These are phyloP conservation scores for Cyberlindnera amylophila DNA, from an alignment of 805 yeast species.

Conservation along the genomic window DNA sequence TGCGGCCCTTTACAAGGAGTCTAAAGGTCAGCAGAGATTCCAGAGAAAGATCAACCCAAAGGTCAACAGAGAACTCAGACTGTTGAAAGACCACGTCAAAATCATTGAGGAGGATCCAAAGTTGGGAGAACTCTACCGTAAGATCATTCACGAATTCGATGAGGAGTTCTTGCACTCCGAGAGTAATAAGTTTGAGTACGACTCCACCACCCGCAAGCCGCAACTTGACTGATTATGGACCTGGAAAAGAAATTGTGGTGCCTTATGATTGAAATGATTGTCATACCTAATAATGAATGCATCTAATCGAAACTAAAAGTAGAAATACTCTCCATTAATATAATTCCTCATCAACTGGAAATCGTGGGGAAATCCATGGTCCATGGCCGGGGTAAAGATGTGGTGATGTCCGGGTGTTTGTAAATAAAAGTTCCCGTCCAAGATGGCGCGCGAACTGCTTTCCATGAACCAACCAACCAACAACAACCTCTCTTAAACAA, in stretches of 20 bases:
- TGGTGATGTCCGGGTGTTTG: background rate
- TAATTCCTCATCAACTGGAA: background rate
- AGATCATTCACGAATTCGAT: constrained; percentile 21
- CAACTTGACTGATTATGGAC: background rate
- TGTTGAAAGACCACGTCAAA: constrained; percentile 17
- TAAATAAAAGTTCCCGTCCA: background rate
- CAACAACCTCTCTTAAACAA: background rate
- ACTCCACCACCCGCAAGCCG: constrained; percentile 9
- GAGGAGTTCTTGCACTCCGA: constrained; percentile 20
- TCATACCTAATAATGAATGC: background rate
- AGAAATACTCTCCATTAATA: too few species aligned
- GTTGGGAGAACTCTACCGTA: constrained; percentile 9
- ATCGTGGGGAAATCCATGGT: background rate
- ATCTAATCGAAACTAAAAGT: background rate
- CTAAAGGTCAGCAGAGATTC: constrained; percentile 20
- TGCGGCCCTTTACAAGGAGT: constrained; percentile 20
- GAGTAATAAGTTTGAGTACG: constrained; percentile 7
- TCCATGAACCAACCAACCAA: background rate
- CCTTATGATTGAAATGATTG: too few species aligned
- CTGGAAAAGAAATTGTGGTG: background rate
- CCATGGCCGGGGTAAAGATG: too few species aligned
- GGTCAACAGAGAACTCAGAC: constrained; percentile 14
- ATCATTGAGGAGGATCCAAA: constrained; percentile 19
- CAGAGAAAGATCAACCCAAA: constrained; percentile 24
- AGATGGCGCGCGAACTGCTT: background rate